Conservation (phyloP, 371 early-diverging fungal species). For the Batkoa obscura region DNA sequence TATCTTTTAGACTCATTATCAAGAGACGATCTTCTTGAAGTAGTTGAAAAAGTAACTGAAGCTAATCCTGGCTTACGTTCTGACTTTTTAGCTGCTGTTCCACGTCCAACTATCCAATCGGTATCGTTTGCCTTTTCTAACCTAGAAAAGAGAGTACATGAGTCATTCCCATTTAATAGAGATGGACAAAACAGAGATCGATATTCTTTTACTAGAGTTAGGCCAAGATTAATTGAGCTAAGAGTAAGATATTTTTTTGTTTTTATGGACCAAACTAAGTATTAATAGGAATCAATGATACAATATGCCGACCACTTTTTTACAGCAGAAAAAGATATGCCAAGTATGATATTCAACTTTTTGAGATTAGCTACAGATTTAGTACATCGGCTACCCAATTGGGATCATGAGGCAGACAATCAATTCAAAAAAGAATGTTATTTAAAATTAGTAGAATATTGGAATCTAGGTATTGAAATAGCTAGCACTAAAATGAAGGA, state of each 20-base stretch:
- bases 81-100: constrained; percentile 54
- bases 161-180: constrained; percentile 68
- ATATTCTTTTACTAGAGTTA: constrained; percentile 76
- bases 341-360: constrained; percentile 51
- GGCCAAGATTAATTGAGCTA: constrained; percentile 48
- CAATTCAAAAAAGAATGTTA: constrained; percentile 38
- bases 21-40: constrained; percentile 43
- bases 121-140: constrained; percentile 40
- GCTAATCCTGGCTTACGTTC: constrained; percentile 47
- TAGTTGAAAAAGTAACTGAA: constrained; percentile 47
- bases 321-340: constrained; percentile 40
- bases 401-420: constrained; percentile 56
- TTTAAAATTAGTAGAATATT: constrained; percentile 46
- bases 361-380: constrained; percentile 53
- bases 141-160: constrained; percentile 45
- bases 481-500: constrained; percentile 49
- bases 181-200: constrained; percentile 60
- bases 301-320: constrained; percentile 80
- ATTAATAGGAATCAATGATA: constrained; percentile 37
- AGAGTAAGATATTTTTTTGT: constrained; percentile 17
- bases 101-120: constrained; percentile 70
- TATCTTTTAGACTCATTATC: constrained; percentile 30
- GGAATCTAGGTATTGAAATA: constrained; percentile 52
- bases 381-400: constrained; percentile 59
- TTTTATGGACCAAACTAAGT: neutral